Evolutionary conservation across 257 asterid genomes (phyloP), one percentile per base, ranked within the genome.

Genomic region (Hygrophila difformis): DNA sequence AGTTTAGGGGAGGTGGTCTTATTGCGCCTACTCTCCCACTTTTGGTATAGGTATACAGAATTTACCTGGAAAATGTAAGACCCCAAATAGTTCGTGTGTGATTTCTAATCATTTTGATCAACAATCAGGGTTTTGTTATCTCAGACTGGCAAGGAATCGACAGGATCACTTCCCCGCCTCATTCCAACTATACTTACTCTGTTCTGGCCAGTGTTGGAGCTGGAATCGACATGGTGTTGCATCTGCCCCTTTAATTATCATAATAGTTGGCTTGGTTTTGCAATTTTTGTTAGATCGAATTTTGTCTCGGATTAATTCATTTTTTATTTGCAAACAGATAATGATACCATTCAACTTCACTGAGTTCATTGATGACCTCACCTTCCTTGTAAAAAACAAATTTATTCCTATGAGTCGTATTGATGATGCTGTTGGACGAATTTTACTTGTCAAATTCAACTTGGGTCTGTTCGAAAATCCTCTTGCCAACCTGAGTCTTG

Each of bases 111-210:
- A 16, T 14, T 12, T 12, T 18, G 45, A 29, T 41, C 45, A 43
- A 57, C 52, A 34, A 38, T 57, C 91, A 82, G 94, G 94, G 97
- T 22, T 83, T 82, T 64, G 93, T 87, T 49, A 77, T 87, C 65
- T 82, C 97, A 24, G 97, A 82, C 67, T 87, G 94, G 94, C 63
- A 69, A 63, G 97, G 91, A 49, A 62, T 82, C 55, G 97, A 87
- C 60, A 70, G 79, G 63, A 70, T 87, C 65, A 83, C 93, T 26
- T 51, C 84, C 49, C 94, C 97, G 9, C 68, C 81, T 18, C 79
- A 77, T 59, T 50, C 76, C 68, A 87, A 83, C 67, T 87, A 87
- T 68, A 79, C 93, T 0, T 79, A 73, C 64, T 87, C 97, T 17
- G 71, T 87, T 60, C 76, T 60, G 47, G 89, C 84, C 55, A 51